These are phyloP conservation scores for Alternaria longipes DNA, from an alignment of 2,329 filamentous ascomycete species.

Conservation along the genomic window DNA sequence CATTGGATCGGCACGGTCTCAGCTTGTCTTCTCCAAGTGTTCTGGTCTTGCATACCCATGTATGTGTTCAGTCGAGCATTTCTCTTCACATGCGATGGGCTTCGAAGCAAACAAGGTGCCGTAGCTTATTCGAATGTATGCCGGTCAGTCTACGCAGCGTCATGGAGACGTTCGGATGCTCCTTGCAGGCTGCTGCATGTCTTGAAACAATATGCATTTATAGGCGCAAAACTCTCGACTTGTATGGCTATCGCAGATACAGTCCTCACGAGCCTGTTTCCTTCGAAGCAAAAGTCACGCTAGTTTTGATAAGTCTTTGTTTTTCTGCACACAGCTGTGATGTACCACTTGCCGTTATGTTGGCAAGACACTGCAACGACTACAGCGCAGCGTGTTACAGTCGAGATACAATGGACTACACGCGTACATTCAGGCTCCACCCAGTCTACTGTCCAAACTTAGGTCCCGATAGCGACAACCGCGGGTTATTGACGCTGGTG, in stretches of 20 bases:
- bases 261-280: neutral
- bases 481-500: conserved; percentile 8
- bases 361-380: no score
- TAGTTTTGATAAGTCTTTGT: neutral
- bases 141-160: neutral
- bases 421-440: neutral
- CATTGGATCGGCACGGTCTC: conserved; percentile 3
- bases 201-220: neutral
- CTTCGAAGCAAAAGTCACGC: neutral
- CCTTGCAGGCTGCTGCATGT: neutral
- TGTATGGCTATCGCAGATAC: neutral
- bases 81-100: neutral
- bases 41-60: neutral
- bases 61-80: neutral
- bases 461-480: neutral
- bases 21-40: neutral
- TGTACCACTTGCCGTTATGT: neutral
- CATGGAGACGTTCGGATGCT: neutral
- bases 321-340: neutral
- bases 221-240: neutral
- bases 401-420: no score
- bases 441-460: neutral
- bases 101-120: neutral
- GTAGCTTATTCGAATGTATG: neutral
- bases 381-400: no score